A percentile compares a stretch with the other conserved stretches of the same genome.
Evolutionary conservation across 306 rosid genomes (phyloP).

Genomic region (Trifolium pratense): DNA sequence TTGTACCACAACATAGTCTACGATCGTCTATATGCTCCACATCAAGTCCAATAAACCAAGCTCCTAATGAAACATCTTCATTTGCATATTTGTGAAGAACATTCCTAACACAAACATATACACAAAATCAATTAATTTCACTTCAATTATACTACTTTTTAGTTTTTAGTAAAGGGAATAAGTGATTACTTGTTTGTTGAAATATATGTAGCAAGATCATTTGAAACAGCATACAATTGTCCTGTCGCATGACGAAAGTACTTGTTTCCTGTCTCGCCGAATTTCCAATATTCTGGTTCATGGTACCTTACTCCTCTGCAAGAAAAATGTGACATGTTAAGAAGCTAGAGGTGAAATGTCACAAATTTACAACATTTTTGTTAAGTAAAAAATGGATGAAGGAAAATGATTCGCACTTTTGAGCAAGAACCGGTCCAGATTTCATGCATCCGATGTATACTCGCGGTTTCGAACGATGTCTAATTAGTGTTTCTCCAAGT

Average conservation of each 20-base stretch:
- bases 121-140: constrained; percentile 24
- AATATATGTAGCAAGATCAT: constrained; percentile 85
- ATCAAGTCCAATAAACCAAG: constrained; percentile 98
- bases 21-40: constrained; percentile 90
- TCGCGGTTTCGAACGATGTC: constrained; percentile 79
- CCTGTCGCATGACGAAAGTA: constrained; percentile 99
- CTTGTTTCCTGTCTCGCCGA: constrained; percentile 95
- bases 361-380: neutral
- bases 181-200: constrained; percentile 78
- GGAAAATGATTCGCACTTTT: constrained; percentile 62
- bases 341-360: constrained; percentile 42
- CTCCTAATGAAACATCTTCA: constrained; percentile 92
- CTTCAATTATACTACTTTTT: constrained; percentile 12
- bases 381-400: neutral
- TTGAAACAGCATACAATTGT: constrained; percentile 92
- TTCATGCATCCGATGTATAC: constrained; percentile 98
- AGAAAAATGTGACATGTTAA: constrained; percentile 37
- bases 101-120: constrained; percentile 63
- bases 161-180: constrained; percentile 2
- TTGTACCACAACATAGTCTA: constrained; percentile 93
- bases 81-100: constrained; percentile 94
- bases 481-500: constrained; percentile 81
- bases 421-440: constrained; percentile 95
- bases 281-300: constrained; percentile 97
- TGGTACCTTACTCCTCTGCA: constrained; percentile 96